These are phyloP conservation scores for Didymella keratinophila DNA, from an alignment of 2,329 filamentous ascomycete genomes.

Conservation along the genomic window DNA sequence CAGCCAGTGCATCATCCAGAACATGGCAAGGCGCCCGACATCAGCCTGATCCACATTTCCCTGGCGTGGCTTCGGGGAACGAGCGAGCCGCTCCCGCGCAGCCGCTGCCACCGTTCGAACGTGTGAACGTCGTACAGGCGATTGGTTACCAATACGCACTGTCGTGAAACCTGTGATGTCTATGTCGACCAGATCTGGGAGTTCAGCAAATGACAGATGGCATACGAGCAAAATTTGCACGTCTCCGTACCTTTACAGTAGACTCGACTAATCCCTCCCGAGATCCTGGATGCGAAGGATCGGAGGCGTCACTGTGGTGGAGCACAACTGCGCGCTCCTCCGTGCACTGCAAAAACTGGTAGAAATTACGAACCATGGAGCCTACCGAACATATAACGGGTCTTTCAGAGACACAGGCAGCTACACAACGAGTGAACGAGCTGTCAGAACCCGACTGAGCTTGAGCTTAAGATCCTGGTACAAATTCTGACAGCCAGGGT, in stretches of 20 bases:
- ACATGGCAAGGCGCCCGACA: not conserved
- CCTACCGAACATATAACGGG: not conserved
- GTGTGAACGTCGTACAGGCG: conserved; percentile 1
- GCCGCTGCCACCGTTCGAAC: conserved; percentile 13
- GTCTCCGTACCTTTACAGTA: conserved; percentile 7
- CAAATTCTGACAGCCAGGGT: not conserved
- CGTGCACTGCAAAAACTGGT: not conserved
- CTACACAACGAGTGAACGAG: not conserved
- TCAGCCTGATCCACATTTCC: conserved; percentile 10
- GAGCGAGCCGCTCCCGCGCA: conserved; percentile 20
- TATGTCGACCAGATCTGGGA: not conserved
- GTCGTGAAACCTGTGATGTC: conserved; percentile 9
- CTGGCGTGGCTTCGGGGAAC: conserved; percentile 1
- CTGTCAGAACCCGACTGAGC: not conserved
- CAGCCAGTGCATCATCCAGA: conserved; percentile 12
- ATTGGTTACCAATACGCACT: conserved; percentile 14
- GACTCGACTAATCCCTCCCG: conserved; percentile 5
- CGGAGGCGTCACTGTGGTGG: conserved; percentile 3
- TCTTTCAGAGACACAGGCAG: not conserved
- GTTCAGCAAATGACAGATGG: conserved; percentile 6
- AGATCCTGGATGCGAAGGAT: conserved; percentile 3
- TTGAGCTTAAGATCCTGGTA: not conserved
- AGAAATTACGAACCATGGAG: not conserved
- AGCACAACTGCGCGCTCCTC: conserved; percentile 15
- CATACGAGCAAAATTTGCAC: conserved; percentile 19